Evolutionary conservation across 2,329 filamentous ascomycete species (phyloP), one percentile per base, ranked within the genome.

Genomic region (Graphilbum fragrans): DNA sequence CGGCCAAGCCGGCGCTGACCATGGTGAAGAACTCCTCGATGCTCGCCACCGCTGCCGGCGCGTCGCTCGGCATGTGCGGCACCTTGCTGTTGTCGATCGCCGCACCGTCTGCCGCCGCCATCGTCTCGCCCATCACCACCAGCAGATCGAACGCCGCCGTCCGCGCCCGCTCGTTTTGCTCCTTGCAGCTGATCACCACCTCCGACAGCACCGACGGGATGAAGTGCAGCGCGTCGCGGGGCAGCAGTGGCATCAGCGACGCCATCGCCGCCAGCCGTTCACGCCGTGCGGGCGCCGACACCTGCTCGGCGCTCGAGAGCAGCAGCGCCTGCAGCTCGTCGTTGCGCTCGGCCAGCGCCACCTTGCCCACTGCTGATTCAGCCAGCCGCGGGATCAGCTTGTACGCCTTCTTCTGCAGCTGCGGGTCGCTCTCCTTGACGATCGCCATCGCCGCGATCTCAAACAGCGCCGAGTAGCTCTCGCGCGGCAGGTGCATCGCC

Each of bases 401-500:
- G 69, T 98, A 98, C 0, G 92, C 90, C 64, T 98, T 98, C 75
- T 98, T 98, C 60, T 96, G 90, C 29, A 98, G 67, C 59, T 96
- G 90, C 10, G 90, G 83, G 55, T 96, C 90, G 31, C 84, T 74
- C 42, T 82, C 72, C 55, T 81, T 85, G 57, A 82, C 79, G 50
- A 96, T 80, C 43, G 95, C 82, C 21, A 86, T 72, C 0, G 84
- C 72, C 1, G 90, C 85, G 55, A 96, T 88, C 51, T 80, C 80
- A 63, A 98, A 96, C 3, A 98, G 74, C 5, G 81, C 73, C 17
- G 74, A 70, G 50, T 94, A 95, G 60, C 86, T 93, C 41, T 88
- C 79, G 32, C 87, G 72, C 2, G 92, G 88, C 8, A 98, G 74
- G 55, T 98, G 94, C 16, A 90, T 80, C 1, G 92, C 88, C 63